Conservation (phyloP, 768 basidiomycete genomes). For the Lactarius quietus region DNA sequence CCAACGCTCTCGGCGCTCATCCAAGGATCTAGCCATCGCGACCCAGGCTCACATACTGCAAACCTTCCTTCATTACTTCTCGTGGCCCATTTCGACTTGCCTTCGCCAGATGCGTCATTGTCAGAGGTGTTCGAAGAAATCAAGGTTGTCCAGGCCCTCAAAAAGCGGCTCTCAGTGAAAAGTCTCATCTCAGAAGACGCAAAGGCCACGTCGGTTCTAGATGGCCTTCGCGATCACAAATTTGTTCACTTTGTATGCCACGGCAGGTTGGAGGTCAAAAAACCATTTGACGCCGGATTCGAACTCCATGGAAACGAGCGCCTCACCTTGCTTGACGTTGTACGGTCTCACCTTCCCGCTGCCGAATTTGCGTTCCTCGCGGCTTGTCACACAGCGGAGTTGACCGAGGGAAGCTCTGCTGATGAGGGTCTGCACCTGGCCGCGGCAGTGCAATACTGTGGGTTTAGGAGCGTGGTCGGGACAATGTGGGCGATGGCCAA, state of each 20-base stretch:
- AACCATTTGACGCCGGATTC: neutral
- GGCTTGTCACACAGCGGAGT: neutral
- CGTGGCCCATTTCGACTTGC: neutral
- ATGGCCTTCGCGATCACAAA: neutral
- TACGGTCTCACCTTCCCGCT: neutral
- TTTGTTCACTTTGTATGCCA: slow-evolving; percentile 9
- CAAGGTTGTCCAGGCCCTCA: neutral
- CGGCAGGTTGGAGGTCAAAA: neutral
- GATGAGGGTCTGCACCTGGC: neutral
- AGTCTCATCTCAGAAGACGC: neutral
- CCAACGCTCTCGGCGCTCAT: neutral
- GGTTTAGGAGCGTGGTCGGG: slow-evolving; percentile 2
- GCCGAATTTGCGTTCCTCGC: slow-evolving; percentile 1
- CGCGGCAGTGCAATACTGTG: neutral
- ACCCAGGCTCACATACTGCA: neutral
- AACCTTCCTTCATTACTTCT: neutral
- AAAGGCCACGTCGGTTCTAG: rapidly evolving
- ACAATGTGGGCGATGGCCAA: slow-evolving; percentile 3
- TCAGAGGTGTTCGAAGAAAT: neutral
- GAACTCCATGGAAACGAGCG: neutral
- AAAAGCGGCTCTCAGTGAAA: too few species aligned
- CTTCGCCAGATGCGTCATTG: neutral
- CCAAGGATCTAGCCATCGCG: neutral
- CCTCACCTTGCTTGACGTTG: neutral
- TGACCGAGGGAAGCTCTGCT: neutral